Conservation (phyloP, 257 asterid genomes). For the Petrea volubilis region DNA sequence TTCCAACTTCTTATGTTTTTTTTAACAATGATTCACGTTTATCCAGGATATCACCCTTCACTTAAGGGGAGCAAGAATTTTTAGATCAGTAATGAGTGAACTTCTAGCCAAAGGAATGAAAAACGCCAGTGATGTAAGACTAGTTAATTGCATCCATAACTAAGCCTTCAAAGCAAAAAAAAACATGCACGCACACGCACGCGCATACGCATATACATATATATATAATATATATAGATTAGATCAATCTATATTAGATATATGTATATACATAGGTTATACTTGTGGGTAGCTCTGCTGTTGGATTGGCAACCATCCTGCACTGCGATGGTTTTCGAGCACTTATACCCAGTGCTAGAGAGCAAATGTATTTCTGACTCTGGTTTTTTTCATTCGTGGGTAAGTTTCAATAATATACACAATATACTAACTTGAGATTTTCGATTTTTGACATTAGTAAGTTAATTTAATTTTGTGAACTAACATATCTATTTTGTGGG, state of each 20-base stretch:
- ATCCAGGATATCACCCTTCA: slow-evolving; percentile 34
- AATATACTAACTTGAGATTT: neutral
- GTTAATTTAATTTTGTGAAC: neutral
- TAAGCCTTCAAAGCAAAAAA: no score
- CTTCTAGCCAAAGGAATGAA: slow-evolving; percentile 33
- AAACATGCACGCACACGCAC: no score
- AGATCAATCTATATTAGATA: no score
- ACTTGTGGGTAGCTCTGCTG: slow-evolving; percentile 48
- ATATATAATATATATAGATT: no score
- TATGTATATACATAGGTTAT: no score
- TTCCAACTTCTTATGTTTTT: neutral
- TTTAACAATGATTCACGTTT: neutral
- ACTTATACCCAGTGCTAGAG: slow-evolving; percentile 10
- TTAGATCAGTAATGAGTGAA: slow-evolving; percentile 25
- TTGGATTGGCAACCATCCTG: slow-evolving; percentile 47
- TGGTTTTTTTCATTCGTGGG: slow-evolving; percentile 47
- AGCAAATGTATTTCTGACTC: slow-evolving; percentile 52
- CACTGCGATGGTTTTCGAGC: slow-evolving; percentile 45
- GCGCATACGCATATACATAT: no score
- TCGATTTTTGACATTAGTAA: no score
- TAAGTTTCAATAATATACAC: slow-evolving; percentile 19
- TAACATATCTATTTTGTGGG: neutral
- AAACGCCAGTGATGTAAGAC: slow-evolving; percentile 28
- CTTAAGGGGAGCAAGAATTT: slow-evolving; percentile 44
- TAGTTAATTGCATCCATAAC: neutral